phyloP scores from a whole-genome alignment of 2,329 filamentous ascomycete species.

The Beauveria sp. region DNA sequence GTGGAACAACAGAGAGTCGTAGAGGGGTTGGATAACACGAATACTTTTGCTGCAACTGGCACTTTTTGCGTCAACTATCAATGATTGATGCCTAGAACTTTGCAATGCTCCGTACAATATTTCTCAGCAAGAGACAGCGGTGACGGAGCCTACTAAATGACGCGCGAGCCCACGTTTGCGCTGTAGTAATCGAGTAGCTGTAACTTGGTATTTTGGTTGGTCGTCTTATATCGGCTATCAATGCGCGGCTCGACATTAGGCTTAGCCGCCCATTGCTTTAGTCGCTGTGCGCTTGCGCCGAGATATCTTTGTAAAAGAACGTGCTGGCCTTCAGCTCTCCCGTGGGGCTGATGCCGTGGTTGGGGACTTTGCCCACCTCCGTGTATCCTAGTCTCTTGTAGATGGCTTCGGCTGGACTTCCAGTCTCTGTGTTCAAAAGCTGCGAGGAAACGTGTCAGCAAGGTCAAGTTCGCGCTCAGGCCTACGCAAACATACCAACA shows the following conservation, averaged over 20 bases:
- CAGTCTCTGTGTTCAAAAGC: constrained; percentile 46
- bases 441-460: constrained; percentile 18
- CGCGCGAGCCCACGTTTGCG: not conserved
- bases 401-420: constrained; percentile 43
- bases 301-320: constrained; percentile 53
- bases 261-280: not conserved
- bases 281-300: not conserved
- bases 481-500: constrained; percentile 39
- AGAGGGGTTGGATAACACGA: not conserved
- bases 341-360: constrained; percentile 42
- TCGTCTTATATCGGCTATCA: not conserved
- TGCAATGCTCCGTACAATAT: not conserved
- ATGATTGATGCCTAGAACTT: not conserved
- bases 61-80: not conserved
- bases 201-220: not conserved
- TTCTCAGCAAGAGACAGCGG: not conserved
- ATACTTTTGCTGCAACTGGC: not conserved
- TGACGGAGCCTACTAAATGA: not conserved
- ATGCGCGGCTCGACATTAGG: not conserved
- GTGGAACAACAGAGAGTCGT: not conserved
- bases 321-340: constrained; percentile 42
- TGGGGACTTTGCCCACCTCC: constrained; percentile 47
- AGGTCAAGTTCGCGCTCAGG: not conserved
- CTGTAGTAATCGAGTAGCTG: not conserved
- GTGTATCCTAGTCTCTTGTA: constrained; percentile 51